A percentile compares a stretch with the other conserved stretches of the same genome.
Evolutionary conservation across 1,284 basidiomycete species (phyloP).

Genomic region (Apiotrichum mycotoxinovorans): DNA sequence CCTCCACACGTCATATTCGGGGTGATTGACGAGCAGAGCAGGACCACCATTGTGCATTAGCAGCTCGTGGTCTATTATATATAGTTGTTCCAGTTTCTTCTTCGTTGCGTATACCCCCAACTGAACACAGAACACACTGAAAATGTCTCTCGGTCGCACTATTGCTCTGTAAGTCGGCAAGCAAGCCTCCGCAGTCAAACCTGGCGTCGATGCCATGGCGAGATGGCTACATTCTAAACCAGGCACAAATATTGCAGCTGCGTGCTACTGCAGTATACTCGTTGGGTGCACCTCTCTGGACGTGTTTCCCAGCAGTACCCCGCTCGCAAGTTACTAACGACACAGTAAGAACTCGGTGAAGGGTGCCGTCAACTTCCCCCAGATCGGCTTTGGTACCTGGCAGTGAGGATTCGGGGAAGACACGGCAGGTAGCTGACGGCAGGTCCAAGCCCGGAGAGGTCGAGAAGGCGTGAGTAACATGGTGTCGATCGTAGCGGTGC

Average conservation of each 20-base stretch:
- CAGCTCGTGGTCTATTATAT: neutral
- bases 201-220: neutral
- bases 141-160: constrained; percentile 27
- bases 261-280: neutral
- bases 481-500: too few relatives aligned
- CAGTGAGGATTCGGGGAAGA: constrained; percentile 54
- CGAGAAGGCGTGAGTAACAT: constrained; percentile 43
- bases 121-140: neutral
- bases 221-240: too few relatives aligned
- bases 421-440: neutral
- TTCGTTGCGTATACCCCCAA: neutral
- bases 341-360: constrained; percentile 31
- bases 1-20: too few relatives aligned
- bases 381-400: constrained; percentile 82
- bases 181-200: neutral
- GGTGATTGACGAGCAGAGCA: too few relatives aligned
- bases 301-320: neutral
- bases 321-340: neutral
- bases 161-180: constrained; percentile 23
- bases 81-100: neutral
- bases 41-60: neutral
- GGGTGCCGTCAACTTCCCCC: constrained; percentile 53
- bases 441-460: constrained; percentile 6
- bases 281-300: neutral
- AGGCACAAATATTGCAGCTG: too few relatives aligned